A percentile compares a stretch with the other conserved stretches of the same genome.
Evolutionary conservation across 2,329 filamentous ascomycete genomes (phyloP).

Genomic region (Aspergillus ustus): DNA sequence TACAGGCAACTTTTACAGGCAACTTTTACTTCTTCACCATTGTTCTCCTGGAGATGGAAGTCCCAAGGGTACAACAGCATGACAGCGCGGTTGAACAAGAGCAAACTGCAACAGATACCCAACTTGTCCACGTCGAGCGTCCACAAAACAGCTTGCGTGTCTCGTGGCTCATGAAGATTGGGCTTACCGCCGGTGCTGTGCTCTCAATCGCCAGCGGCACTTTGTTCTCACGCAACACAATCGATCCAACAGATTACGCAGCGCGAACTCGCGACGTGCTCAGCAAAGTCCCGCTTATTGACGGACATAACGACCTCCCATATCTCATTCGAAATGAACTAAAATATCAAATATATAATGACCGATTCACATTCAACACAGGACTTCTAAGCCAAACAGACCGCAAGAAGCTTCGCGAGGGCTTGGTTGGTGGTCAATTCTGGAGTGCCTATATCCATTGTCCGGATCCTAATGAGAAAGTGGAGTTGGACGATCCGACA

Average conservation of each 20-base stretch:
- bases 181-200: background rate
- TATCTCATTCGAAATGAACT: background rate
- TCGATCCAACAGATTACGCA: background rate
- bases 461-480: background rate
- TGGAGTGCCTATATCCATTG: slow-evolving; percentile 1
- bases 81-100: background rate
- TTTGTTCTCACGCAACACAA: background rate
- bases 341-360: slow-evolving; percentile 7
- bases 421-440: slow-evolving; percentile 7
- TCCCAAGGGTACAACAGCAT: background rate
- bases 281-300: background rate
- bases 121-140: background rate
- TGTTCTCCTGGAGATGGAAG: background rate
- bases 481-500: background rate
- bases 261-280: slow-evolving; percentile 3
- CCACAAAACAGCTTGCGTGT: background rate
- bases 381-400: background rate
- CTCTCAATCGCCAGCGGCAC: background rate
- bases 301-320: slow-evolving; percentile 11
- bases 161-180: background rate
- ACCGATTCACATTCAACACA: slow-evolving; percentile 1
- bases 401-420: background rate
- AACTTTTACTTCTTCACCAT: too few species aligned
- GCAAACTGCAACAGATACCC: background rate
- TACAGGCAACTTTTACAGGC: too few species aligned